Evolutionary conservation across 2,329 filamentous ascomycete genomes (phyloP).

Genomic region (Metarhizium album): DNA sequence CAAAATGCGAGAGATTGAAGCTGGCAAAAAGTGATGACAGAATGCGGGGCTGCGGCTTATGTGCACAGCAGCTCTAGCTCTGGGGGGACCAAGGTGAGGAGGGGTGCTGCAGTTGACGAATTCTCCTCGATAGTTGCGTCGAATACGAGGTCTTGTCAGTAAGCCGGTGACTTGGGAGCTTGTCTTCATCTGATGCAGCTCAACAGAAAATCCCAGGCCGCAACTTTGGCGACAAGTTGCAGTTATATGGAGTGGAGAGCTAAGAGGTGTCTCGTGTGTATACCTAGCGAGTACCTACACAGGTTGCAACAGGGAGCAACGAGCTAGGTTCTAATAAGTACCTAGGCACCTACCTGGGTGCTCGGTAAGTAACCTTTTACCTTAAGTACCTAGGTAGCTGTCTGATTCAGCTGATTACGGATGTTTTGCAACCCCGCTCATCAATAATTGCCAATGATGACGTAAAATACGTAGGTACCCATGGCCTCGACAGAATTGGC

Average conservation of each 20-base stretch:
- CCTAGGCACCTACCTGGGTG: no score
- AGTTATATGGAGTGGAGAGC: not conserved
- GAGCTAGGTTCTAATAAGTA: no score
- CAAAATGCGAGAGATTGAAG: not conserved
- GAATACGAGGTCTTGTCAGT: not conserved
- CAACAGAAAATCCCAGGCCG: not conserved
- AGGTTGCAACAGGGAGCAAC: no score
- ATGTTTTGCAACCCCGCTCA: not conserved
- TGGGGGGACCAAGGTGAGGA: not conserved
- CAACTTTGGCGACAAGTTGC: not conserved
- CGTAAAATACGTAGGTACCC: no score
- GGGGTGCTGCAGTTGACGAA: not conserved
- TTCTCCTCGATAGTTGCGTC: not conserved
- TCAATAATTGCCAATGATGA: conserved; percentile 22
- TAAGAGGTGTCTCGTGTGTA: no score
- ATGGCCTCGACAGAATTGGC: not conserved
- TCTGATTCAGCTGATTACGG: not conserved
- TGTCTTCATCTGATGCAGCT: not conserved
- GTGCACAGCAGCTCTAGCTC: not conserved
- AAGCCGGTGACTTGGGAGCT: not conserved
- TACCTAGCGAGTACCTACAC: no score
- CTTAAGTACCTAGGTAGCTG: no score
- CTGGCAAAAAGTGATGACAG: no score
- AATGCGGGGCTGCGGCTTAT: not conserved
- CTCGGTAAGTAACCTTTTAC: no score